phyloP scores from a whole-genome alignment of 2,329 filamentous ascomycete species.

The Capronia americana region DNA sequence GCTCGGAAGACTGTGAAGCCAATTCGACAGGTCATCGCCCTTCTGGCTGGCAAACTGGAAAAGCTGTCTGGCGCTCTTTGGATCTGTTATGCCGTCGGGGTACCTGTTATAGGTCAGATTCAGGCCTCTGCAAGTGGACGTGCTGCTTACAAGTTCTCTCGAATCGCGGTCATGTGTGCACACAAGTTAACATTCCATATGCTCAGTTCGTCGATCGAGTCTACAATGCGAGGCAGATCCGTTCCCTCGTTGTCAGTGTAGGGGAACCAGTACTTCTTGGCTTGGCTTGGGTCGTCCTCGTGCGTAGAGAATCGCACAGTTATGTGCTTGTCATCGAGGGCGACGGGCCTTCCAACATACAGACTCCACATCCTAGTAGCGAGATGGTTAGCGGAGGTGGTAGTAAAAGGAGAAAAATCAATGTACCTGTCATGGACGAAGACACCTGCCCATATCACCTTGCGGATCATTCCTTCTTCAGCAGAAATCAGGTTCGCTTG shows the following conservation, averaged over 20 bases:
- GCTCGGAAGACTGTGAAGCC: slow-evolving; percentile 21
- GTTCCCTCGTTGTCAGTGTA: slow-evolving; percentile 25
- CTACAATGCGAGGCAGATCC: slow-evolving; percentile 15
- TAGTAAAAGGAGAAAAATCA: not conserved
- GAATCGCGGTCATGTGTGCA: slow-evolving; percentile 35
- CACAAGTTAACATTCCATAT: slow-evolving; percentile 33
- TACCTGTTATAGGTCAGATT: slow-evolving; percentile 21
- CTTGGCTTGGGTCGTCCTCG: not conserved
- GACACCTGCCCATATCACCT: slow-evolving; percentile 30
- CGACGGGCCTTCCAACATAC: slow-evolving; percentile 37
- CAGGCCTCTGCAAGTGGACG: not conserved
- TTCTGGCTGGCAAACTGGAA: slow-evolving; percentile 28
- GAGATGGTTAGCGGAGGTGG: not conserved
- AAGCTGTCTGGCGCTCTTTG: slow-evolving; percentile 22
- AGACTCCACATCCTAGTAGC: slow-evolving; percentile 37
- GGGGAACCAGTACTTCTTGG: slow-evolving; percentile 24
- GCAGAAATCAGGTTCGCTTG: slow-evolving; percentile 19
- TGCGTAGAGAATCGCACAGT: slow-evolving; percentile 25
- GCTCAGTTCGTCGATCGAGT: slow-evolving; percentile 27
- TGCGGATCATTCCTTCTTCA: slow-evolving; percentile 29
- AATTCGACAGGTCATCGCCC: slow-evolving; percentile 17
- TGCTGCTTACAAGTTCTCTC: slow-evolving; percentile 33
- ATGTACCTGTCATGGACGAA: slow-evolving; percentile 31
- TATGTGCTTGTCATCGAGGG: slow-evolving; percentile 37
- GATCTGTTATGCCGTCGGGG: slow-evolving; percentile 25